Evolutionary conservation across 208 protist genomes (phyloP).

Genomic region (Crithidia expoeki): DNA sequence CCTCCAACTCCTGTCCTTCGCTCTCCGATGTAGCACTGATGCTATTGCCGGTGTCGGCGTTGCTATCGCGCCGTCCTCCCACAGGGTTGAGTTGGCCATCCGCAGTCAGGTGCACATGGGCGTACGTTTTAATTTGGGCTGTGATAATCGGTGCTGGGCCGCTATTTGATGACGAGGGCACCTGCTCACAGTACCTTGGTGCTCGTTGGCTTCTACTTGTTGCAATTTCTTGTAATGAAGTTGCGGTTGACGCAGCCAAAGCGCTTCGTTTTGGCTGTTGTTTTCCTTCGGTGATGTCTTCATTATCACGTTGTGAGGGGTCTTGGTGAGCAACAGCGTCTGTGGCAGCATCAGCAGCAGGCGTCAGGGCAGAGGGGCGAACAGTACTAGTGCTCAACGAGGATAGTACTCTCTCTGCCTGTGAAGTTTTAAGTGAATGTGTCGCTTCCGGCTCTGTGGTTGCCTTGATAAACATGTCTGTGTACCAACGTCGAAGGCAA

Average conservation of each 20-base stretch:
- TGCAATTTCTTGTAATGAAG: not conserved
- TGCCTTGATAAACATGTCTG: slow-evolving; percentile 51
- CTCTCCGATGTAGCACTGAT: slow-evolving; percentile 7
- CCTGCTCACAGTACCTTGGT: not conserved
- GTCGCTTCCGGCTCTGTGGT: slow-evolving; percentile 5
- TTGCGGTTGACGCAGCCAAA: not conserved
- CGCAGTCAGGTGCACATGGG: slow-evolving; percentile 18
- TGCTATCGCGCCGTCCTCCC: slow-evolving; percentile 5
- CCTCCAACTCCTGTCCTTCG: slow-evolving; percentile 56
- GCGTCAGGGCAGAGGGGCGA: not conserved
- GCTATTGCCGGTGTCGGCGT: slow-evolving; percentile 18
- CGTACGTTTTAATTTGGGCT: slow-evolving; percentile 31
- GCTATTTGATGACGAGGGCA: not conserved
- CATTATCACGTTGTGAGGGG: not conserved
- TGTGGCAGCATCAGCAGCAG: not conserved
- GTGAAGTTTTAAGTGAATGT: not conserved
- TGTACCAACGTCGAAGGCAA: slow-evolving; percentile 67
- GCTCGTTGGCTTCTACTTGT: not conserved
- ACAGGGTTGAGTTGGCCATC: slow-evolving; percentile 40
- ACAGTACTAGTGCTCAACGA: not conserved
- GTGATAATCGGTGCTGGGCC: slow-evolving; percentile 21
- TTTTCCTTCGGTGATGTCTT: not conserved
- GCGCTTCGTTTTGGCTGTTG: too few species aligned
- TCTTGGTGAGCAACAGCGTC: not conserved
- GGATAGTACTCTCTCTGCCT: not conserved